phyloP scores from a whole-genome alignment of 225 moss, liverwort and hornwort species.

The Polytrichum commune region DNA sequence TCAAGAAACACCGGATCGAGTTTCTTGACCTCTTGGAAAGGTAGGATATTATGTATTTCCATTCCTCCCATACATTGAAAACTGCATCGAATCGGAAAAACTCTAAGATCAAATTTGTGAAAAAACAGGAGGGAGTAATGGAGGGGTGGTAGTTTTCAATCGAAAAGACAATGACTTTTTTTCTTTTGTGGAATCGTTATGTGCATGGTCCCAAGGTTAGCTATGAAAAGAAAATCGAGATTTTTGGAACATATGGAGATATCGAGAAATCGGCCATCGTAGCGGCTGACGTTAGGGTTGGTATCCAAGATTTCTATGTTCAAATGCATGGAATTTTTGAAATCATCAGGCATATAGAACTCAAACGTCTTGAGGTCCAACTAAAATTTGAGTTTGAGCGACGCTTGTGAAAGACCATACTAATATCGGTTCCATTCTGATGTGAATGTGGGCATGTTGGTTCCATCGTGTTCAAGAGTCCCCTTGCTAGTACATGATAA shows the following conservation, averaged over 20 bases:
- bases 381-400: too few species aligned
- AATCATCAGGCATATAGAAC: too few species aligned
- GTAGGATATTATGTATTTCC: conserved; percentile 12
- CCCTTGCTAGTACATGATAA: too few species aligned
- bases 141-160: background rate
- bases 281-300: conserved; percentile 47
- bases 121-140: too few species aligned
- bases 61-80: background rate
- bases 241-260: conserved; percentile 70
- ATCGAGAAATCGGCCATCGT: conserved; percentile 58
- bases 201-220: conserved; percentile 20
- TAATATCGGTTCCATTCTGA: too few species aligned
- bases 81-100: too few species aligned
- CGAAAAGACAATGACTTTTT: background rate
- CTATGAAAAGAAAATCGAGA: conserved; percentile 60
- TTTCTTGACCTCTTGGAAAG: conserved; percentile 55
- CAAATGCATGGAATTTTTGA: too few species aligned
- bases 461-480: too few species aligned
- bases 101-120: too few species aligned
- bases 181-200: background rate
- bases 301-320: background rate
- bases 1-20: conserved; percentile 42
- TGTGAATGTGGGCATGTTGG: too few species aligned
- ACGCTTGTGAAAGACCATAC: too few species aligned
- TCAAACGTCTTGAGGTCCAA: too few species aligned